Evolutionary conservation across 768 basidiomycete species (phyloP).

Genomic region (Amyloporia xantha): DNA sequence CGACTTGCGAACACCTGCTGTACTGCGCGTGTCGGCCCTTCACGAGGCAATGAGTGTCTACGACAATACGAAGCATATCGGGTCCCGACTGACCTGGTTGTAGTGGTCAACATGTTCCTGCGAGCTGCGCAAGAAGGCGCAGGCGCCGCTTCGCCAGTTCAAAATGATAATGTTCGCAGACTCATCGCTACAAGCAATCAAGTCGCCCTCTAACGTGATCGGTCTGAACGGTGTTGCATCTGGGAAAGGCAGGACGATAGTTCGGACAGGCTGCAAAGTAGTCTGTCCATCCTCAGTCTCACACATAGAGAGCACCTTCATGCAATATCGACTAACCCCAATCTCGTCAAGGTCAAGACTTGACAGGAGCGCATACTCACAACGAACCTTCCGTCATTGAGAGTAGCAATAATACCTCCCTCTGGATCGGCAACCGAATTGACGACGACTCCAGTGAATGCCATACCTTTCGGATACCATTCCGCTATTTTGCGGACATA

Average conservation of each 20-base stretch:
- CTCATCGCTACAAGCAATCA: slow-evolving; percentile 51
- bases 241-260: too few relatives aligned
- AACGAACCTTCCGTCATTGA: slow-evolving; percentile 20
- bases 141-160: slow-evolving; percentile 46
- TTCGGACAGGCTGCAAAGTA: slow-evolving; percentile 10
- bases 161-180: slow-evolving; percentile 42
- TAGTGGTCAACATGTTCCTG: slow-evolving; percentile 22
- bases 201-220: slow-evolving; percentile 41
- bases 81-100: slow-evolving; percentile 27
- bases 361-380: not conserved
- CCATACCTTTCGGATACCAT: slow-evolving; percentile 44
- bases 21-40: slow-evolving; percentile 23
- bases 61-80: too few relatives aligned
- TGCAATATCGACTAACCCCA: slow-evolving; percentile 17
- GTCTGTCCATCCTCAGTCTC: not conserved
- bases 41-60: too few relatives aligned
- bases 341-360: not conserved
- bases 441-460: slow-evolving; percentile 46
- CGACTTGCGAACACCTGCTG: slow-evolving; percentile 47
- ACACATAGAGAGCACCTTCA: slow-evolving; percentile 27
- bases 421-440: slow-evolving; percentile 40
- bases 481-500: slow-evolving; percentile 25
- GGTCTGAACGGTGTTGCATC: slow-evolving; percentile 39
- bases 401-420: slow-evolving; percentile 44
- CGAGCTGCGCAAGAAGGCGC: slow-evolving; percentile 39